Conservation (phyloP, 2,329 filamentous ascomycete genomes). For the Metarhizium robertsii region DNA sequence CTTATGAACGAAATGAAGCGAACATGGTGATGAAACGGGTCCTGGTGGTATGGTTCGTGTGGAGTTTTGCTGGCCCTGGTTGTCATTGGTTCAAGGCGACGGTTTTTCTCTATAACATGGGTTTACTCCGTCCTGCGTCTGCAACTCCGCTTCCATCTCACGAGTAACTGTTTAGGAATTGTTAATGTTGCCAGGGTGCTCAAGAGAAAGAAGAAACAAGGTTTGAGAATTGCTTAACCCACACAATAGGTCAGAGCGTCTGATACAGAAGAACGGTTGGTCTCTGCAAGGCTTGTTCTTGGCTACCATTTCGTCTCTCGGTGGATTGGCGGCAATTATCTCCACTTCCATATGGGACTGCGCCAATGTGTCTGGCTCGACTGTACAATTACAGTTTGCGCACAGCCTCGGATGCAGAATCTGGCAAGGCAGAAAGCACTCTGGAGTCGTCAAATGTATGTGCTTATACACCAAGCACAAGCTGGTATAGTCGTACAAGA, state of each 20-base stretch:
- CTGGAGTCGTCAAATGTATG: not conserved
- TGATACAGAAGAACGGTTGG: not conserved
- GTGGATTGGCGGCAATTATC: too few species aligned
- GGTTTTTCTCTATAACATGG: not conserved
- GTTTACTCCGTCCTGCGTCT: too few species aligned
- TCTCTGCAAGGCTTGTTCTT: not conserved
- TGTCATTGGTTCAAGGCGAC: not conserved
- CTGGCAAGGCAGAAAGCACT: not conserved
- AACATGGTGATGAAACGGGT: not conserved
- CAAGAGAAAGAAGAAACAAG: too few species aligned
- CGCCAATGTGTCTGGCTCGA: not conserved
- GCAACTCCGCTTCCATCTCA: not conserved
- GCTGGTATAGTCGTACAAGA: not conserved
- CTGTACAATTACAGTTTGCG: not conserved
- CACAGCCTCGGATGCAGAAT: not conserved
- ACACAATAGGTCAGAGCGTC: not conserved
- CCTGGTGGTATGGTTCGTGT: not conserved
- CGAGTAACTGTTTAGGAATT: not conserved
- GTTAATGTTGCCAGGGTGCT: too few species aligned
- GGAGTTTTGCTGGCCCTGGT: not conserved
- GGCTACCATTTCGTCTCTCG: not conserved
- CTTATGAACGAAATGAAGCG: not conserved
- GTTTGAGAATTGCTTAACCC: too few species aligned
- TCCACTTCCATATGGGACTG: too few species aligned
- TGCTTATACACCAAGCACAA: too few species aligned